Percentiles rank a stretch among this genome's conserved stretches.
Evolutionary conservation across 169 alveolate genomes (phyloP).

Genomic region (Miamiensis avidus): DNA sequence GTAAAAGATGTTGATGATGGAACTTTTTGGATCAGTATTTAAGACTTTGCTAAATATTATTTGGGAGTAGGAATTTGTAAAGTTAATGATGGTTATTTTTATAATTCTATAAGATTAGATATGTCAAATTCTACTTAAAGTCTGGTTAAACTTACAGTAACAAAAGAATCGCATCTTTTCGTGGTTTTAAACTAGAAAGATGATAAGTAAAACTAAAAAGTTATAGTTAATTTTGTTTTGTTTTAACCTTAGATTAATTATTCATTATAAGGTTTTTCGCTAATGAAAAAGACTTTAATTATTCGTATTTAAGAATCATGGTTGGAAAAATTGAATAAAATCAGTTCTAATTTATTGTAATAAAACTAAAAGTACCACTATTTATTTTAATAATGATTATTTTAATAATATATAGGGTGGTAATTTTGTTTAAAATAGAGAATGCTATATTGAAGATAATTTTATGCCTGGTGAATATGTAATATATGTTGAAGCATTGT

Average conservation of each 20-base stretch:
- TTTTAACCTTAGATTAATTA: not conserved
- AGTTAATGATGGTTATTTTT: not conserved
- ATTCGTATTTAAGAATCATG: not conserved
- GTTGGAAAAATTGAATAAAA: not conserved
- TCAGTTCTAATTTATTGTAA: not conserved
- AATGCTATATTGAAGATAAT: not conserved
- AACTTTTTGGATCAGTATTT: not conserved
- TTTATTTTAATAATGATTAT: no score
- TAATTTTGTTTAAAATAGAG: not conserved
- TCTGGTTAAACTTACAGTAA: not conserved
- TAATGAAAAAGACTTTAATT: not conserved
- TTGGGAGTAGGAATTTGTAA: not conserved
- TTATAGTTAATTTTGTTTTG: no score
- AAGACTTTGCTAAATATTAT: not conserved
- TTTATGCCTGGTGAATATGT: not conserved
- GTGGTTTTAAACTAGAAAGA: not conserved
- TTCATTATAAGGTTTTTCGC: not conserved
- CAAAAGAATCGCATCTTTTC: not conserved
- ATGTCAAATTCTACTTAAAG: no score
- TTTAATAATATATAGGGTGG: no score
- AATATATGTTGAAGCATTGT: no score
- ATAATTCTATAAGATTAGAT: not conserved
- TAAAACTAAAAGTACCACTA: no score
- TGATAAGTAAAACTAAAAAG: not conserved
- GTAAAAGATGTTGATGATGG: not conserved